These are phyloP conservation scores for Vanilla planifolia DNA, from an alignment of 106 monocot species.

Conservation along the genomic window DNA sequence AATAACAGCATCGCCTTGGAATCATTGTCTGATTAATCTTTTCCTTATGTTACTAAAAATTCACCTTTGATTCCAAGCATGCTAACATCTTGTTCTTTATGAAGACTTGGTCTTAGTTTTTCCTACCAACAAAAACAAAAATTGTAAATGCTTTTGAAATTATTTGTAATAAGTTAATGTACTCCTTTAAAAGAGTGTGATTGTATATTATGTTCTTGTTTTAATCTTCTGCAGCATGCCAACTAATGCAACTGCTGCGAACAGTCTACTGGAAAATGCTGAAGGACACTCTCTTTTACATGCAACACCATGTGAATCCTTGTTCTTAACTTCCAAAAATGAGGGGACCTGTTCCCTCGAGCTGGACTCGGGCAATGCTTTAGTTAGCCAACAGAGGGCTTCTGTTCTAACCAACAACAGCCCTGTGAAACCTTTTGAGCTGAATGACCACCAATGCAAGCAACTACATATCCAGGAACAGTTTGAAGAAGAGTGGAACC, in stretches of 20 bases:
- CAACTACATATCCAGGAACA: conserved; percentile 23
- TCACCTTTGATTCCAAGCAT: too few species aligned
- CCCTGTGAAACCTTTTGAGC: conserved; percentile 9
- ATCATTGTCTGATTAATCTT: too few species aligned
- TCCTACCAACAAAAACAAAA: too few species aligned
- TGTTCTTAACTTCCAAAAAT: conserved; percentile 13
- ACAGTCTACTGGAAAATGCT: background rate
- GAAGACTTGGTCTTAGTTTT: too few species aligned
- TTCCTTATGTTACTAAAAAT: too few species aligned
- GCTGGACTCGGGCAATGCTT: conserved; percentile 13
- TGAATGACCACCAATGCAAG: conserved; percentile 20
- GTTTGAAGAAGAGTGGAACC: conserved; percentile 35
- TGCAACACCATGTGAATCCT: conserved; percentile 4
- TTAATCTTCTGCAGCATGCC: conserved; percentile 19
- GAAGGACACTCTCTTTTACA: conserved; percentile 8
- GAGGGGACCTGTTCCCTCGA: conserved; percentile 7
- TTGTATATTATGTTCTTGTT: background rate
- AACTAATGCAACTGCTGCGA: conserved; percentile 16
- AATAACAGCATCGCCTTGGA: too few species aligned
- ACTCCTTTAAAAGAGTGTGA: background rate
- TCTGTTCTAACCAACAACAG: conserved; percentile 12
- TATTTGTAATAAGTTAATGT: too few species aligned
- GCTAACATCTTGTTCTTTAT: too few species aligned
- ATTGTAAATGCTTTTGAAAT: too few species aligned
- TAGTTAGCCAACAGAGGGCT: conserved; percentile 10